Evolutionary conservation across 2,329 filamentous ascomycete species (phyloP), one percentile per base, ranked within the genome.

Genomic region (Verticillium isaacii): DNA sequence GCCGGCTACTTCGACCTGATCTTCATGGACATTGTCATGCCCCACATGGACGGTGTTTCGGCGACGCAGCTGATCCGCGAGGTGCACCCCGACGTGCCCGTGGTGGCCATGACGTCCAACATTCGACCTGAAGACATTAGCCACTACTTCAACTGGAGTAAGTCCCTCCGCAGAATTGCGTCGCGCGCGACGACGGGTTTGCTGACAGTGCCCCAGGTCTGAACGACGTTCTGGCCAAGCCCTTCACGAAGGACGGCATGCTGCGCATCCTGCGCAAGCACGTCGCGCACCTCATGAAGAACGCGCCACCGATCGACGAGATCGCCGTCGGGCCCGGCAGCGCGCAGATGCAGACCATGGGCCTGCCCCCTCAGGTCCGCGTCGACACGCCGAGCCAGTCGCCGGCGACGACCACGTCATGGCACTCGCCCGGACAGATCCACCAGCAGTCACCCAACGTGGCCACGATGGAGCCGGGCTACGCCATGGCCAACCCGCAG

Each of bases 41-140:
- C 95, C 6, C 90, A 93, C 66, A 82, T 98, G 60, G 95, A 98
- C 70, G 95, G 95, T 68, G 93, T 98, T 6, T 97, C 93, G 17
- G 94, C 95, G 2, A 97, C 93, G 62, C 91, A 95, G 70, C 87
- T 97, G 65, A 97, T 99, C 66, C 88, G 94, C 60, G 91, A 97
- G 71, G 92, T 94, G 65, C 88, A 93, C 66, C 86, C 87, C 41
- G 86, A 88, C 6, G 88, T 91, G 23, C 95, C 95, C 0, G 96
- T 99, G 69, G 92, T 99, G 62, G 95, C 95, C 56, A 98, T 99
- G 95, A 99, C 95, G 3, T 97, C 94, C 3, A 99, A 98, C 72
- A 98, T 99, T 66, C 87, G 95, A 66, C 93, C 92, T 64, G 94
- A 97, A 70, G 95, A 99, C 73, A 96, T 98, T 64, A 91, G 94